Percentiles rank a stretch among this genome's conserved stretches.
These are phyloP conservation scores for Amaranthus palmeri DNA, from an alignment of 148 eudicot genomes.

Conservation along the genomic window DNA sequence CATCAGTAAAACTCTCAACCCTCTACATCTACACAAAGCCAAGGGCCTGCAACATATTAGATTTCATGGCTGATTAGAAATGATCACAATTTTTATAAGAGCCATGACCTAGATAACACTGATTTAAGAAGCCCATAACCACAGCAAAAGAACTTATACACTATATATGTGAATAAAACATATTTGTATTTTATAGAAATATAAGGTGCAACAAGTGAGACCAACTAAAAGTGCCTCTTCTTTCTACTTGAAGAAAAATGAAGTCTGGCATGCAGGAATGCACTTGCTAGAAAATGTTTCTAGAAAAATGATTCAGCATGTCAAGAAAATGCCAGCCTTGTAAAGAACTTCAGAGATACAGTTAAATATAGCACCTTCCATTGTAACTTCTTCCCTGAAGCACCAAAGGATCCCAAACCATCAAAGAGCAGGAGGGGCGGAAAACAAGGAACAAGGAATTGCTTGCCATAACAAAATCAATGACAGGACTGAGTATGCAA, in stretches of 20 bases:
- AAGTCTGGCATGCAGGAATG: background rate
- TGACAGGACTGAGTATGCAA: background rate
- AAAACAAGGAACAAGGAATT: background rate
- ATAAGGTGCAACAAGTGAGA: background rate
- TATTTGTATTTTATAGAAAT: background rate
- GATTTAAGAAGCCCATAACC: background rate
- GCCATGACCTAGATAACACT: no score
- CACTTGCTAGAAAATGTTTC: background rate
- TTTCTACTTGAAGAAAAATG: background rate
- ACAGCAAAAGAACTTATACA: background rate
- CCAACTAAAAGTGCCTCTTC: background rate
- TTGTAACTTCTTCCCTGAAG: background rate
- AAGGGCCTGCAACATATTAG: slow-evolving; percentile 14
- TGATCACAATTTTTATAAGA: background rate
- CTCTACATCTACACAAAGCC: slow-evolving; percentile 14
- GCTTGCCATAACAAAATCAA: background rate
- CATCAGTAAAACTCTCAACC: background rate
- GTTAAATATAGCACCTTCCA: no score
- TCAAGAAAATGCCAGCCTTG: no score
- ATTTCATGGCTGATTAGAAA: background rate
- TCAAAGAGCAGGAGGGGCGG: background rate
- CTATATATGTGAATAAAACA: background rate
- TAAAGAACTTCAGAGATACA: no score
- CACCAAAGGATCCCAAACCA: background rate
- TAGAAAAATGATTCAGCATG: background rate